Evolutionary conservation across 192 early-diverging fungal genomes (phyloP).

Genomic region (Chytriomyces sp.): DNA sequence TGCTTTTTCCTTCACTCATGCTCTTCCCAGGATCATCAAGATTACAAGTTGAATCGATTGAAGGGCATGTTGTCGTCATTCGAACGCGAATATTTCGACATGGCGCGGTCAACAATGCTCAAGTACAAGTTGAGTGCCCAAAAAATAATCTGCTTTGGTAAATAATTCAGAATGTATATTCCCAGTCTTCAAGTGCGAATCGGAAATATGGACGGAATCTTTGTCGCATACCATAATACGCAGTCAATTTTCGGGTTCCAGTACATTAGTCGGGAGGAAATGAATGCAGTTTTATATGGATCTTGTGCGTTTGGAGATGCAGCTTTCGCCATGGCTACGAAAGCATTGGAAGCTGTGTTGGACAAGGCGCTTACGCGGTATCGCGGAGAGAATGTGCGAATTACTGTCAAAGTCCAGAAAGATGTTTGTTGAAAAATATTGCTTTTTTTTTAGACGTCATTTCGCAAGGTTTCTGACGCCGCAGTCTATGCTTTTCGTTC

Average conservation of each 20-base stretch:
- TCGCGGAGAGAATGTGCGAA: conserved; percentile 11
- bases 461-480: too few relatives aligned
- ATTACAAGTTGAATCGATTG: conserved; percentile 71
- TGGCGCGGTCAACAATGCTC: conserved; percentile 88
- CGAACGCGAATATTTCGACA: conserved; percentile 93
- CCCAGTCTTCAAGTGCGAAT: conserved; percentile 88
- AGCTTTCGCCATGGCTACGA: conserved; percentile 68
- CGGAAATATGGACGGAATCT: conserved; percentile 94
- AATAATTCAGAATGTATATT: conserved; percentile 25
- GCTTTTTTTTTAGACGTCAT: too few relatives aligned
- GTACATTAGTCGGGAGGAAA: conserved; percentile 81
- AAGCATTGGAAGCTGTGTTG: conserved; percentile 69
- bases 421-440: not conserved
- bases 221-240: conserved; percentile 93
- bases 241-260: conserved; percentile 91
- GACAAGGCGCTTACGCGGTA: conserved; percentile 44
- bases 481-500: too few relatives aligned
- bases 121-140: conserved; percentile 68
- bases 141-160: too few relatives aligned
- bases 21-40: conserved; percentile 49
- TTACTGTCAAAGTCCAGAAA: conserved; percentile 11
- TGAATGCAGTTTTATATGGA: conserved; percentile 82
- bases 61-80: conserved; percentile 78
- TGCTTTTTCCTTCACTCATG: conserved; percentile 26
- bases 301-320: conserved; percentile 69